Evolutionary conservation across 768 basidiomycete genomes (phyloP), one percentile per base, ranked within the genome.

Genomic region (Tephrocybe sp.): DNA sequence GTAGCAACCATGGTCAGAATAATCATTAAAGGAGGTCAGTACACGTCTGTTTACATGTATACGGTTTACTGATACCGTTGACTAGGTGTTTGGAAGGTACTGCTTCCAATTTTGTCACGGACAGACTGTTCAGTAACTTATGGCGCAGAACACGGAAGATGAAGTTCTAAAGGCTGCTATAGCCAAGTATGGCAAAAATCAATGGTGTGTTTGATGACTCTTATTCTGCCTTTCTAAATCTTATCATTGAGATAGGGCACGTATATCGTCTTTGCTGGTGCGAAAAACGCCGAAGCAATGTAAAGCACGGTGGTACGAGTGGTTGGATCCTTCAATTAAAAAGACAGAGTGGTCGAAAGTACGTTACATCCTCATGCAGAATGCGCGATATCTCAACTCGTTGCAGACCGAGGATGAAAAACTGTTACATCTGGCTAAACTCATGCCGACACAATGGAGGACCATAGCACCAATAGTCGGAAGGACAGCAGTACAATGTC

Each of bases 321-420:
- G 97, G 97, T 75, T 98, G 43, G 97, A 99, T 72, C 97, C 97
- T 5, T 95, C 93, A 45, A 99, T 98, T 72, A 98, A 98, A 72
- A 99, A 99, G 77, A 98, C 96, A 15, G 97, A 98, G 69, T 99
- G 97, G 97, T 97, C 95, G 40, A 98, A 98, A 75, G 94, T 87
- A 53, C 41, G 79, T 68, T 18, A 8, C 4, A 9, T 23, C 7
- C 18, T 18, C 26, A 10, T 47, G 36, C 9, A 26, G 12, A 34
- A n/a, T 28, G n/a, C 23, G 20, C 36, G 1, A 17, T 23, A 2
- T 41, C 37, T 40, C 43, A 44, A 43, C 46, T 26, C 58, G 41
- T 36, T 28, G n/a, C 26, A 95, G 92, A 93, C 90, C 15, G 97
- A 99, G 71, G 97, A 99, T 71, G 97, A 98, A 73, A 99, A 98